phyloP scores from a whole-genome alignment of 441 rosid species.

The Arabidopsis hybrid region DNA sequence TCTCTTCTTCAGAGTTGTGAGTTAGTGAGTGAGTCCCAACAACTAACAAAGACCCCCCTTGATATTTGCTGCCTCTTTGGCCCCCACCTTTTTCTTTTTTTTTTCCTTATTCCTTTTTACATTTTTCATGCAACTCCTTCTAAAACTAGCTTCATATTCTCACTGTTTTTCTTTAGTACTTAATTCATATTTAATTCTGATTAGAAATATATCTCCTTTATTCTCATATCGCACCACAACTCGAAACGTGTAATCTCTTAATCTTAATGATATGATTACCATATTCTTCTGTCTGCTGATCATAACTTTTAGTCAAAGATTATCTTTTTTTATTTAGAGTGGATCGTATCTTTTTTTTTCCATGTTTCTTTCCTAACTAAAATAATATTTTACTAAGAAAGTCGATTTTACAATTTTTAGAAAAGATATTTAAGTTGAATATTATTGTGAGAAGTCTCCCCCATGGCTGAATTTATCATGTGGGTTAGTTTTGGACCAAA shows the following conservation, averaged over 20 bases:
- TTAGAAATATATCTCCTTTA: conserved; percentile 16
- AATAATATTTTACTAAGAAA: not conserved
- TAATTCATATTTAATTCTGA: conserved; percentile 20
- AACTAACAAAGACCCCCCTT: conserved; percentile 48
- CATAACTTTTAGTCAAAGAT: conserved; percentile 38
- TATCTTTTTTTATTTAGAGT: conserved; percentile 2
- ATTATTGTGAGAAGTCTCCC: not conserved
- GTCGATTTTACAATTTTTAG: not conserved
- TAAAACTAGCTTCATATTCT: conserved; percentile 22
- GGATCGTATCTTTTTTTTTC: conserved; percentile 16
- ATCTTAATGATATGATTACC: conserved; percentile 31
- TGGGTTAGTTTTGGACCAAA: not conserved
- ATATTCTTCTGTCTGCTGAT: conserved; percentile 37
- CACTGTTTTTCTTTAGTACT: not conserved
- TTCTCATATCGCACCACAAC: conserved; percentile 15
- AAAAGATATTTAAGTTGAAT: not conserved
- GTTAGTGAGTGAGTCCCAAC: conserved; percentile 44
- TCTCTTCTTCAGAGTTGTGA: conserved; percentile 38
- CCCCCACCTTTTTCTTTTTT: conserved; percentile 5
- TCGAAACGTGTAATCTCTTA: conserved; percentile 44
- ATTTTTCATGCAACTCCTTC: conserved; percentile 13
- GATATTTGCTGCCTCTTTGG: conserved; percentile 39
- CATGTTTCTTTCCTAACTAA: conserved; percentile 24
- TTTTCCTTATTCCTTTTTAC: conserved; percentile 2
- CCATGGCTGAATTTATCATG: not conserved